Conservation (phyloP, 2,329 filamentous ascomycete species). For the Aspergillus bombycis region DNA sequence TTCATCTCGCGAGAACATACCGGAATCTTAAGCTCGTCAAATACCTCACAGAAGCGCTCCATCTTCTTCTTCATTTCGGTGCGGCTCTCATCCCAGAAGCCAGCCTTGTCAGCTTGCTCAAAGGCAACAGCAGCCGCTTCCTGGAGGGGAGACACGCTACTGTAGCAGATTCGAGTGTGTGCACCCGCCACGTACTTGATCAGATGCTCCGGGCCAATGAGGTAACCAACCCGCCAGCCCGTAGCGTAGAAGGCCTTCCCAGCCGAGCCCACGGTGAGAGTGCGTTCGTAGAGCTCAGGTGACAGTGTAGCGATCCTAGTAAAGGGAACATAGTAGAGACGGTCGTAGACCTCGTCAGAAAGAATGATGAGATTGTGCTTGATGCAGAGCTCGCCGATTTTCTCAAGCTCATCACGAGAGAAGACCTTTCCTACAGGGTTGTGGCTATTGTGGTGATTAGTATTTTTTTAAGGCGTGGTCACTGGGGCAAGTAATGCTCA, state of each 20-base stretch:
- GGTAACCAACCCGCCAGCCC: constrained; percentile 94
- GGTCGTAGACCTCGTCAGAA: constrained; percentile 91
- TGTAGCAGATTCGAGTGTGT: constrained; percentile 96
- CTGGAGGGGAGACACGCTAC: constrained; percentile 87
- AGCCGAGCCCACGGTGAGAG: constrained; percentile 90
- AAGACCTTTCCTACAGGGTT: constrained; percentile 98
- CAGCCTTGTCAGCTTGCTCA: constrained; percentile 79
- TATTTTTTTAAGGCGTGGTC: background rate
- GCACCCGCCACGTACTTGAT: constrained; percentile 91
- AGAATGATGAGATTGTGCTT: constrained; percentile 94
- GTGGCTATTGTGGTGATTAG: constrained; percentile 53
- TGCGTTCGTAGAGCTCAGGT: constrained; percentile 83
- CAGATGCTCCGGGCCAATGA: constrained; percentile 85
- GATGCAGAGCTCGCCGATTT: constrained; percentile 84
- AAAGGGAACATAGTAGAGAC: constrained; percentile 92
- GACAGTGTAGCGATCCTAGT: constrained; percentile 89
- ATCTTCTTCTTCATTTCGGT: constrained; percentile 89
- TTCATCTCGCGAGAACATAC: constrained; percentile 33
- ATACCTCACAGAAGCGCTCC: constrained; percentile 80
- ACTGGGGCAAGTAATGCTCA: constrained; percentile 29
- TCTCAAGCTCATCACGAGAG: constrained; percentile 77
- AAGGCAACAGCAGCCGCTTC: constrained; percentile 94
- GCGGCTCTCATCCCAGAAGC: constrained; percentile 86
- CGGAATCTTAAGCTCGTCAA: constrained; percentile 72
- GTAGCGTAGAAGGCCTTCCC: constrained; percentile 99